Evolutionary conservation across 139 green algal genomes (phyloP), one percentile per base, ranked within the genome.

Genomic region (Marvania coccoides): DNA sequence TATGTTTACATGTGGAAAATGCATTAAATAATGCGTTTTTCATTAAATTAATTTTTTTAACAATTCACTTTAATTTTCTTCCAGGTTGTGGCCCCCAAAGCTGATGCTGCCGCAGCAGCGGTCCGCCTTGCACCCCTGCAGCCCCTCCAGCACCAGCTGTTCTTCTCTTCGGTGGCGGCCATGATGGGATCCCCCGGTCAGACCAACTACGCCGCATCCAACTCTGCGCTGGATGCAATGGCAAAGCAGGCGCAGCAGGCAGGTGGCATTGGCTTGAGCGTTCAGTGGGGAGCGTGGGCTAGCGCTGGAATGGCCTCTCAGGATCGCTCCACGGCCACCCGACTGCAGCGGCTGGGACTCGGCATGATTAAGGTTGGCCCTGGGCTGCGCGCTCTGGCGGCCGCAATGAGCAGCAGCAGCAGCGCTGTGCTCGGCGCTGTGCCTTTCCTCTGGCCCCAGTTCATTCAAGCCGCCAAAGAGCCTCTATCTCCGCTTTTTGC

Each of bases 221-320:
- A 95, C 48, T 67, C 82, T 5, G 70, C 66, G 7, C 73, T 95
- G 40, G 84, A 93, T 58, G 67, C 64, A 0, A 29, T 66, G 5
- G 71, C 75, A 36, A 26, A 42, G 31, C 62, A 47, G 73, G 26
- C 35, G 0, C 33, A 48, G n/a, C 24, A 62, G 35, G 42, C 56
- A 38, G 71, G 71, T 57, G 10, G 19, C n/a, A n/a, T 34, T 12
- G 37, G n/a, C 47, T 53, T 72, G 10, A 69, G 61, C 7, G 42
- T 94, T 47, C 90, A 97, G 71, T 97, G 90, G 90, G 90, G 90
- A 35, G 90, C 90, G n/a, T 97, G 90, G 90, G 76, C 69, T 1
- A 81, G 81, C n/a, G 81, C 71, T 4, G 90, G 90, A 59, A 96
- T 96, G 90, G 90, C 90, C 3, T 74, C 82, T 1, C 57, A 63